These are phyloP conservation scores for Starmerella stigmatis DNA, from an alignment of 805 yeast genomes.

Conservation along the genomic window DNA sequence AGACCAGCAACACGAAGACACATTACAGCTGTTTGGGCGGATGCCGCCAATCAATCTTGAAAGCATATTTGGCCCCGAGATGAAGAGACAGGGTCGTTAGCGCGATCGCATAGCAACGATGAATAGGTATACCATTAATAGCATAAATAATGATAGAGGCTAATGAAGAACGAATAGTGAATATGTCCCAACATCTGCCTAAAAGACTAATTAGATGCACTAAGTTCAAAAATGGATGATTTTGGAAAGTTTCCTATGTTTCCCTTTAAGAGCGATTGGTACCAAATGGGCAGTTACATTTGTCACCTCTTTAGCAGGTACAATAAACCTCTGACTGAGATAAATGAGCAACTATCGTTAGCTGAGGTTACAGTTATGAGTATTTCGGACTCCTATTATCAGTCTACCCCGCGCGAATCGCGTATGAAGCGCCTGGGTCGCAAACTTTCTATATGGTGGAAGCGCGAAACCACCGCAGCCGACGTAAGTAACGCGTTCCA, in stretches of 20 bases:
- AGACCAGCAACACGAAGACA: conserved; percentile 47
- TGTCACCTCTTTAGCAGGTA: no score
- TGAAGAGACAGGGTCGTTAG: conserved; percentile 1
- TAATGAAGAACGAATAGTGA: background rate
- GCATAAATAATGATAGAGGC: background rate
- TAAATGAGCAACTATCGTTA: no score
- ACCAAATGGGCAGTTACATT: no score
- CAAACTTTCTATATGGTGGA: conserved; percentile 18
- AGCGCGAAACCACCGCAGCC: conserved; percentile 11
- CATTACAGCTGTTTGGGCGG: conserved; percentile 63
- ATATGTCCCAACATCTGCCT: no score
- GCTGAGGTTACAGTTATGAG: no score
- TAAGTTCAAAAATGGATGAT: no score
- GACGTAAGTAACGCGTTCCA: conserved; percentile 20
- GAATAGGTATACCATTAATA: background rate
- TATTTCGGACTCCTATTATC: background rate
- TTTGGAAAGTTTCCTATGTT: no score
- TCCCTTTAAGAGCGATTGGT: no score
- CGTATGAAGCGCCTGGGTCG: conserved; percentile 9
- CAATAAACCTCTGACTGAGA: no score
- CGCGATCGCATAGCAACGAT: background rate
- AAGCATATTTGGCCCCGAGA: conserved; percentile 41
- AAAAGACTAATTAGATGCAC: no score
- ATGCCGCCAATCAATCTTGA: conserved; percentile 59
- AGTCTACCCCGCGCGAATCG: conserved; percentile 1